Conservation (phyloP, 345 rosid species). For the Arabis hirsuta region DNA sequence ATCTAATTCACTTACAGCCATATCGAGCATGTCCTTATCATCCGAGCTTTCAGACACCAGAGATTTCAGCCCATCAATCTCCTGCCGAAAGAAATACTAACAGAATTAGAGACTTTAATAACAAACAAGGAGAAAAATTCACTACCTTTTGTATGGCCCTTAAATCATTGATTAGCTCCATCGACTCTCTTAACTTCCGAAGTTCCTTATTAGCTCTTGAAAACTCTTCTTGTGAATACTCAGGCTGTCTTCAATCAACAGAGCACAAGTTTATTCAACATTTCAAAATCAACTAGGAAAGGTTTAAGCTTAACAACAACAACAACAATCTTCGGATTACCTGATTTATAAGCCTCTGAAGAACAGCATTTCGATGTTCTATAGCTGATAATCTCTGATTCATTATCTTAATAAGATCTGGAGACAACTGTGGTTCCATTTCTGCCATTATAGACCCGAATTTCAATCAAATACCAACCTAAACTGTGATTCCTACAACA, state of each 20-base stretch:
- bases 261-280: constrained; percentile 28
- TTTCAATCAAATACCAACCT: constrained; percentile 20
- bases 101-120: background rate
- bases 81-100: constrained; percentile 53
- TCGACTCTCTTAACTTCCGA: constrained; percentile 70
- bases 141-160: constrained; percentile 78
- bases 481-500: too few relatives aligned
- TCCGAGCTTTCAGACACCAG: constrained; percentile 65
- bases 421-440: constrained; percentile 57
- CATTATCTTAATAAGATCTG: constrained; percentile 79
- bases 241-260: constrained; percentile 86
- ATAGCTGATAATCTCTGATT: constrained; percentile 71
- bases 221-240: constrained; percentile 74
- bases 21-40: constrained; percentile 79
- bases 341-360: constrained; percentile 71
- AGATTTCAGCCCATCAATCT: constrained; percentile 71
- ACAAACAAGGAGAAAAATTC: background rate
- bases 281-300: constrained; percentile 6
- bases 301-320: too few relatives aligned
- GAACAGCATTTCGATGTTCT: constrained; percentile 60
- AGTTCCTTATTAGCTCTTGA: constrained; percentile 88
- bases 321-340: constrained; percentile 30
- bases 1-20: constrained; percentile 71
- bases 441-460: constrained; percentile 46
- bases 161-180: constrained; percentile 71